A percentile compares a stretch with the other conserved stretches of the same genome.
Conservation (phyloP, 352 stramenopile species). For the Phytophthora pini region DNA sequence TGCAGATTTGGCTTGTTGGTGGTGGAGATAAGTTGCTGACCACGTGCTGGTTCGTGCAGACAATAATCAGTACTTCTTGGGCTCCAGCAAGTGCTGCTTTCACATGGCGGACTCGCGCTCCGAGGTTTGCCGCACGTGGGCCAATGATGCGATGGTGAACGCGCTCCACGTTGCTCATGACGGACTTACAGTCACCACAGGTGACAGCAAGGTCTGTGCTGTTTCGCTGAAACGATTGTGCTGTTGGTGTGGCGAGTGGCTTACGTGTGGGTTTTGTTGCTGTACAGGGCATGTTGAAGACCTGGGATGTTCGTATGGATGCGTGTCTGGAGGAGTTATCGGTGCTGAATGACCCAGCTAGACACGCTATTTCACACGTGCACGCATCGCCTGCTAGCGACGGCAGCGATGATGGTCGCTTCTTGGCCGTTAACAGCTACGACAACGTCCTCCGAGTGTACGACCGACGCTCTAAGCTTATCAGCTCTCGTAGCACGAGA, state of each 20-base stretch:
- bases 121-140: slow-evolving; percentile 66
- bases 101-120: slow-evolving; percentile 78
- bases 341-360: slow-evolving; percentile 75
- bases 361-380: slow-evolving; percentile 85
- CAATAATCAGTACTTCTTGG: slow-evolving; percentile 83
- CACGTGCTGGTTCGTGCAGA: slow-evolving; percentile 43
- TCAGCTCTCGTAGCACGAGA: slow-evolving; percentile 55
- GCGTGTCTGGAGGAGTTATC: slow-evolving; percentile 80
- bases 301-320: slow-evolving; percentile 87
- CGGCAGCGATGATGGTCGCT: slow-evolving; percentile 75
- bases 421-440: slow-evolving; percentile 89
- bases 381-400: slow-evolving; percentile 80
- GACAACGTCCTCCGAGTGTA: slow-evolving; percentile 92
- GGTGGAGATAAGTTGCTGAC: slow-evolving; percentile 1
- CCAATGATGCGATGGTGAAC: slow-evolving; percentile 90
- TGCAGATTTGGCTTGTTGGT: too few species aligned
- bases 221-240: too few species aligned
- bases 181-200: slow-evolving; percentile 80
- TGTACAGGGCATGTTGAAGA: slow-evolving; percentile 81
- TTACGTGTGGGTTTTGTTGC: slow-evolving; percentile 2
- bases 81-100: slow-evolving; percentile 82
- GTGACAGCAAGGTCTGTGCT: slow-evolving; percentile 78
- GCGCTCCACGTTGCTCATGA: slow-evolving; percentile 80
- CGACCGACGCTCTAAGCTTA: slow-evolving; percentile 83
- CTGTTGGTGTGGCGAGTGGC: not conserved